phyloP scores from a whole-genome alignment of 2,329 filamentous ascomycete genomes.

The Penicillium sp. region DNA sequence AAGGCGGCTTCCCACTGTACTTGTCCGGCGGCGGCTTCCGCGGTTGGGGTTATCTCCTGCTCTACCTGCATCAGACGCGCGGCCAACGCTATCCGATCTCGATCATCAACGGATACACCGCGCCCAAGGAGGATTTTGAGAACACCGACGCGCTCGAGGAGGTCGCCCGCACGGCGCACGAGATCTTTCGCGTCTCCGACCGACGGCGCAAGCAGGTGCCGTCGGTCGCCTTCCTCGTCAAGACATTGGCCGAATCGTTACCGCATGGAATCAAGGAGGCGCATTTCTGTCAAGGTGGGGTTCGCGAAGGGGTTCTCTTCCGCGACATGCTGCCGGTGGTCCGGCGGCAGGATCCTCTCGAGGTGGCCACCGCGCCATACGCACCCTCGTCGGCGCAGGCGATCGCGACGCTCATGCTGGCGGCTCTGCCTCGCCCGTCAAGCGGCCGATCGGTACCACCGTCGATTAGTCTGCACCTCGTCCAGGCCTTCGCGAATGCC shows the following conservation, averaged over 20 bases:
- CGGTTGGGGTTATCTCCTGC: slow-evolving; percentile 82
- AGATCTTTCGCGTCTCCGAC: slow-evolving; percentile 70
- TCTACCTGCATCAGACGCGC: slow-evolving; percentile 68
- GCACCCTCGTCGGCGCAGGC: slow-evolving; percentile 47
- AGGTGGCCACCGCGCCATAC: slow-evolving; percentile 56
- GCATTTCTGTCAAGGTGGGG: slow-evolving; percentile 81
- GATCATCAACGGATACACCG: slow-evolving; percentile 73
- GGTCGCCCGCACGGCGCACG: slow-evolving; percentile 28
- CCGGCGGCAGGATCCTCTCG: slow-evolving; percentile 64
- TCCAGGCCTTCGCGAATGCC: slow-evolving; percentile 33
- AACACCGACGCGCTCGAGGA: slow-evolving; percentile 27
- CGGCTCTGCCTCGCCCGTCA: slow-evolving; percentile 43
- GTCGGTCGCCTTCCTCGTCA: slow-evolving; percentile 74
- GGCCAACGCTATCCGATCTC: slow-evolving; percentile 70
- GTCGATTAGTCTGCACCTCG: slow-evolving; percentile 25
- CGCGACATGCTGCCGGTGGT: slow-evolving; percentile 56
- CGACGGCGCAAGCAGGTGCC: slow-evolving; percentile 75
- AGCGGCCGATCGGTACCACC: slow-evolving; percentile 23
- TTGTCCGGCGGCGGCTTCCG: slow-evolving; percentile 85
- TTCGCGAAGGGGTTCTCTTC: slow-evolving; percentile 78
- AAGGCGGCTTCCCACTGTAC: slow-evolving; percentile 65
- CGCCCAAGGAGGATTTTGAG: slow-evolving; percentile 39
- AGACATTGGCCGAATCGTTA: slow-evolving; percentile 65
- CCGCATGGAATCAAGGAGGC: slow-evolving; percentile 65
- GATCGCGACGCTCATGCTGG: slow-evolving; percentile 50